These are phyloP conservation scores for Dunaliella salina DNA, from an alignment of 163 green algal species.

Conservation along the genomic window DNA sequence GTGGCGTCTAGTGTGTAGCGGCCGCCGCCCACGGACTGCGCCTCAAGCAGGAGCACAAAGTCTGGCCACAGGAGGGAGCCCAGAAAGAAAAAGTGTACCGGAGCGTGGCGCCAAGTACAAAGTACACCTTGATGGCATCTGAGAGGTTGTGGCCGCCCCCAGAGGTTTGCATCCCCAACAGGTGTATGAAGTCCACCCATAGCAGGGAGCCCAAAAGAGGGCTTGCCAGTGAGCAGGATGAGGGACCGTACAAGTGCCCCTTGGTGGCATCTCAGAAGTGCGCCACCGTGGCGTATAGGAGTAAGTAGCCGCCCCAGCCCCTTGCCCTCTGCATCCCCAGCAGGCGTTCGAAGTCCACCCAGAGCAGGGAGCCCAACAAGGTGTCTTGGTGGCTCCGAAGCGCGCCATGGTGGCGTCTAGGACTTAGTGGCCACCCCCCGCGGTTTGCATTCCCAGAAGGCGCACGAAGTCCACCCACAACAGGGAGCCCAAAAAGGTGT, in stretches of 20 bases:
- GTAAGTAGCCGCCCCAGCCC: too few species aligned
- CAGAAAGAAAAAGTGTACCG: too few species aligned
- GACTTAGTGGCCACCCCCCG: neutral
- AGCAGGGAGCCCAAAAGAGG: too few species aligned
- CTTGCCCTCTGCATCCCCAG: conserved; percentile 64
- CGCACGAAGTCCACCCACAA: conserved; percentile 92
- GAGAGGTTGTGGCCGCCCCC: neutral
- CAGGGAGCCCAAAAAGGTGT: conserved; percentile 93
- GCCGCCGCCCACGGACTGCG: conserved; percentile 58
- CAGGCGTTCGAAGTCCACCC: conserved; percentile 86
- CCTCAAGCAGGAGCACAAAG: conserved; percentile 71
- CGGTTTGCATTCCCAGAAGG: conserved; percentile 69
- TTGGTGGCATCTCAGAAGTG: too few species aligned
- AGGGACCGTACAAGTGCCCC: conserved; percentile 82
- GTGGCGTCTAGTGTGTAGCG: too few species aligned
- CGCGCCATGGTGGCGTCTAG: too few species aligned
- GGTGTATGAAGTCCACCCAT: too few species aligned
- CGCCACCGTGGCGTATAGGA: too few species aligned
- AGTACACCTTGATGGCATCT: too few species aligned
- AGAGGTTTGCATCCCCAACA: too few species aligned
- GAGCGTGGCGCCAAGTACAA: too few species aligned
- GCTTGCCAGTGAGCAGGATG: conserved; percentile 78
- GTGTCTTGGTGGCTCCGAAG: too few species aligned
- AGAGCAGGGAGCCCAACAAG: conserved; percentile 90
- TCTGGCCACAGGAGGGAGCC: conserved; percentile 93